Percentiles rank a stretch among this genome's conserved stretches.
phyloP scores from a whole-genome alignment of 2,329 filamentous ascomycete species.

The Venturia aucupariae region DNA sequence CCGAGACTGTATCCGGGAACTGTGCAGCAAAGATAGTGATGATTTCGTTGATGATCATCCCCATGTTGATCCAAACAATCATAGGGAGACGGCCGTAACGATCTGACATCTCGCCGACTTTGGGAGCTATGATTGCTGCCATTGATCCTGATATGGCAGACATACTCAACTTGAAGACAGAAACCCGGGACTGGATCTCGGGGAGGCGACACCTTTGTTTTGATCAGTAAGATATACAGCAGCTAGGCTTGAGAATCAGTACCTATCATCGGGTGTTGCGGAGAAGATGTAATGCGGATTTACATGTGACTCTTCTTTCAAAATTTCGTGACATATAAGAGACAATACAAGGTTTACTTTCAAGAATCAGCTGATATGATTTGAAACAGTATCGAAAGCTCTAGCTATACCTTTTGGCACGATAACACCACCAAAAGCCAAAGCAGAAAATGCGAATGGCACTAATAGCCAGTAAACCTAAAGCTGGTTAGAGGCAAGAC shows the following conservation, averaged over 20 bases:
- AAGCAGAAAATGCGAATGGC: conserved; percentile 70
- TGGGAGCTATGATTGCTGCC: conserved; percentile 75
- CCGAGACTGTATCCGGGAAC: conserved; percentile 61
- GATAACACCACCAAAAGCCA: conserved; percentile 77
- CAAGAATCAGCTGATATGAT: background rate
- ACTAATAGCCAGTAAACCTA: conserved; percentile 73
- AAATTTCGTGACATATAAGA: conserved; percentile 75
- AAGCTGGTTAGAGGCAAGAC: background rate
- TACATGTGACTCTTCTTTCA: conserved; percentile 52
- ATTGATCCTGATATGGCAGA: conserved; percentile 66
- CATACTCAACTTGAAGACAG: conserved; percentile 68
- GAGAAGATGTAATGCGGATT: conserved; percentile 48
- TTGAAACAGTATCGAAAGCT: too few species aligned
- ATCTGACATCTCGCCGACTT: conserved; percentile 77
- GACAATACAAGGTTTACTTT: conserved; percentile 70
- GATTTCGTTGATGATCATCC: conserved; percentile 64
- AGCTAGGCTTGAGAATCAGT: background rate
- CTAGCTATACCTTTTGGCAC: conserved; percentile 53
- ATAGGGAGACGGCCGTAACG: conserved; percentile 70
- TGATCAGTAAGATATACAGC: conserved; percentile 27
- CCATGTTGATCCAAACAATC: conserved; percentile 62
- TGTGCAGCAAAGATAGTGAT: conserved; percentile 71
- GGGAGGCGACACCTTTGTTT: conserved; percentile 74
- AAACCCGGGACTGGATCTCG: conserved; percentile 68
- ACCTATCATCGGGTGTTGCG: conserved; percentile 18